Evolutionary conservation across 2,329 filamentous ascomycete species (phyloP).

Genomic region (Ophiobolus disseminans): DNA sequence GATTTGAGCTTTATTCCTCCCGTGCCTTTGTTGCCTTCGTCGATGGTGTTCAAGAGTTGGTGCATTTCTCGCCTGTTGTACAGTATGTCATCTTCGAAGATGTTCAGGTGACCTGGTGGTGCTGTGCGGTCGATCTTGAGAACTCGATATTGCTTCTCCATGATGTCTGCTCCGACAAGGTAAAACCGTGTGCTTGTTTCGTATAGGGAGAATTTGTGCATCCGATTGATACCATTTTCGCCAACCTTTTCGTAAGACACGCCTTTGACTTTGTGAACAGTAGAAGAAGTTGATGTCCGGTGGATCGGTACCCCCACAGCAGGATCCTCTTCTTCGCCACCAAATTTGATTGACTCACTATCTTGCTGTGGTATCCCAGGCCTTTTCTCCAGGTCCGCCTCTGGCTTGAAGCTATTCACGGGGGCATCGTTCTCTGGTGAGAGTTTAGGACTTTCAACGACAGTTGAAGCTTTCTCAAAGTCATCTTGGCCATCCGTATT

Average conservation of each 20-base stretch:
- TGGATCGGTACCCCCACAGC: constrained; percentile 49
- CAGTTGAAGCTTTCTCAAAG: constrained; percentile 34
- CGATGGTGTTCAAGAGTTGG: constrained; percentile 89
- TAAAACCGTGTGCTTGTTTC: constrained; percentile 94
- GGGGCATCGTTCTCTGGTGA: constrained; percentile 32
- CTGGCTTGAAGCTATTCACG: constrained; percentile 38
- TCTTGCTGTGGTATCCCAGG: constrained; percentile 39
- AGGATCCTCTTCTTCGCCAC: constrained; percentile 53
- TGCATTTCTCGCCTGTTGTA: constrained; percentile 94
- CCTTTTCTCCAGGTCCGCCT: constrained; percentile 40
- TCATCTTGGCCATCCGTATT: constrained; percentile 35
- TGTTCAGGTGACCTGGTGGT: constrained; percentile 77
- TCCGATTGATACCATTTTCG: constrained; percentile 58
- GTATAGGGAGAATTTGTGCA: constrained; percentile 98
- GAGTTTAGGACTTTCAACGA: constrained; percentile 31
- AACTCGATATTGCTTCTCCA: constrained; percentile 87
- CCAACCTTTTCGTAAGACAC: constrained; percentile 52
- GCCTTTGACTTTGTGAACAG: constrained; percentile 47
- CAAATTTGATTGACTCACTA: constrained; percentile 43
- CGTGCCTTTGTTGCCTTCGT: constrained; percentile 90
- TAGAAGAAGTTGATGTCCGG: constrained; percentile 48
- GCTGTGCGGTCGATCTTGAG: constrained; percentile 93
- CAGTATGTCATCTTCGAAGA: constrained; percentile 93
- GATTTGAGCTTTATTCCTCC: constrained; percentile 90
- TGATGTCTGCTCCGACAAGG: constrained; percentile 89